Conservation (phyloP, 83 land plant genomes). For the Picea abies region DNA sequence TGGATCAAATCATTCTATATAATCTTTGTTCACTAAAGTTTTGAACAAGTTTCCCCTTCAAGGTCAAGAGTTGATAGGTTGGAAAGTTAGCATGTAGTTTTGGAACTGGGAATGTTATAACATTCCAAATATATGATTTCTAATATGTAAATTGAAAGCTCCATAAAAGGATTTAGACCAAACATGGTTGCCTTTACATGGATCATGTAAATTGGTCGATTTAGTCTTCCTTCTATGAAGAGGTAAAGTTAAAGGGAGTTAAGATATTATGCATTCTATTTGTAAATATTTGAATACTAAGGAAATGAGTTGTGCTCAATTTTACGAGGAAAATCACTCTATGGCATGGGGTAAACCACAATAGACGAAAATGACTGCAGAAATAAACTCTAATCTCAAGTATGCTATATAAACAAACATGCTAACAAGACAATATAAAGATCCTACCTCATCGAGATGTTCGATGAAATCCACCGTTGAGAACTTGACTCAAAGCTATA, state of each 20-base stretch:
- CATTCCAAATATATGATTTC: background rate
- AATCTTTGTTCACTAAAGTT: background rate
- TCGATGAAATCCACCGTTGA: no score
- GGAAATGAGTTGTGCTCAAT: constrained; percentile 49
- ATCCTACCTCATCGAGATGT: no score
- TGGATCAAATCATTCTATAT: background rate
- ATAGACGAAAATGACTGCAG: no score
- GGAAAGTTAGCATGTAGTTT: background rate
- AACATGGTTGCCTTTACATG: background rate
- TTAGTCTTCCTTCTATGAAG: constrained; percentile 62
- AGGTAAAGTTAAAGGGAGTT: constrained; percentile 43
- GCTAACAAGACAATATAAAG: no score
- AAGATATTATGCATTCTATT: constrained; percentile 43
- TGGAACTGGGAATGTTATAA: background rate
- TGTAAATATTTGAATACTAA: constrained; percentile 52
- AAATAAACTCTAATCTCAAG: no score
- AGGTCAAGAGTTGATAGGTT: background rate
- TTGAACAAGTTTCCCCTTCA: background rate
- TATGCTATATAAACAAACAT: no score
- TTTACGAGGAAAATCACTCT: no score
- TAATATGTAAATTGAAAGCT: background rate
- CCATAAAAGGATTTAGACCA: background rate
- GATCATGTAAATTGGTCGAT: background rate
- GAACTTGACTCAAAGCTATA: no score
- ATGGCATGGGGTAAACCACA: no score